Percentiles rank a stretch among this genome's conserved stretches.
These are phyloP conservation scores for Xanthoconium separans DNA, from an alignment of 1,284 basidiomycete species.

Conservation along the genomic window DNA sequence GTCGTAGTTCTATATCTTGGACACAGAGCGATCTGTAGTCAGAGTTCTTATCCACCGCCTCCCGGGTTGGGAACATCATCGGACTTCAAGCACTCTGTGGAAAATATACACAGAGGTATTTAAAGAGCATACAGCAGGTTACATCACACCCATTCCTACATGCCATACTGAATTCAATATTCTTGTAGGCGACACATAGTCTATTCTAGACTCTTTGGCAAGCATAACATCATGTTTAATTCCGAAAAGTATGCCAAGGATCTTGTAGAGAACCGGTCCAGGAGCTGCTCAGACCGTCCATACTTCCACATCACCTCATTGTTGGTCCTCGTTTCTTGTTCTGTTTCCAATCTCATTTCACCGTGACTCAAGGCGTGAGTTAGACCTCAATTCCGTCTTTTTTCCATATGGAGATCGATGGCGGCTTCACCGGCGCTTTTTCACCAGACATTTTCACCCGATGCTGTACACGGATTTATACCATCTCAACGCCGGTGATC, in stretches of 20 bases:
- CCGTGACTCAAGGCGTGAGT: conserved; percentile 37
- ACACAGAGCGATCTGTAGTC: background rate
- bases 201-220: background rate
- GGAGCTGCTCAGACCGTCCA: background rate
- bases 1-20: background rate
- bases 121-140: background rate
- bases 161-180: background rate
- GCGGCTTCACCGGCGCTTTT: conserved; percentile 37
- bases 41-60: background rate
- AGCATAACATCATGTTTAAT: too few species aligned
- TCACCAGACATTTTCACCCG: too few species aligned
- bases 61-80: background rate
- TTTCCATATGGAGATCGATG: conserved; percentile 31
- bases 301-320: background rate
- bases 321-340: background rate
- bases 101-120: background rate
- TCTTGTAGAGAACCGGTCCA: background rate
- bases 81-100: background rate
- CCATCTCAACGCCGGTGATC: conserved; percentile 1
- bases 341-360: background rate
- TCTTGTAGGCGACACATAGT: background rate
- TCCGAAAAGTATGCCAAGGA: background rate
- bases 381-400: conserved; percentile 33
- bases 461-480: conserved; percentile 29
- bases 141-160: background rate